Conservation (phyloP, 179 eudicot genomes). For the Actinidia arguta region DNA sequence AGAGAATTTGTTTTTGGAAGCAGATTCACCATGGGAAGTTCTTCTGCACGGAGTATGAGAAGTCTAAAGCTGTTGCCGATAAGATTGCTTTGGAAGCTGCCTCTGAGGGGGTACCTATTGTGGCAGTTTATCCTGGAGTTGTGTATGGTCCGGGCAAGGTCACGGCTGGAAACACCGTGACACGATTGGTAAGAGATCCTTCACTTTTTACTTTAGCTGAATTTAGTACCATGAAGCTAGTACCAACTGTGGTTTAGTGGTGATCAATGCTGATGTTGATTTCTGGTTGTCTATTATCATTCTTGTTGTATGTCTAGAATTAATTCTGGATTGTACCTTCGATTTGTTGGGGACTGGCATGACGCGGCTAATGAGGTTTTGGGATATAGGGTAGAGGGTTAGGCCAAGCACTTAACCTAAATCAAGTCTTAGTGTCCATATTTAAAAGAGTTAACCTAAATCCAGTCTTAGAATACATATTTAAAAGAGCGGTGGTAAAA, state of each 20-base stretch:
- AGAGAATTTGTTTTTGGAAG: not conserved
- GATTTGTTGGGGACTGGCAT: too few species aligned
- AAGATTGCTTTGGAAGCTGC: slow-evolving; percentile 88
- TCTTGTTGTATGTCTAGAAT: too few species aligned
- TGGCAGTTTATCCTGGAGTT: slow-evolving; percentile 90
- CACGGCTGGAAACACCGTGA: slow-evolving; percentile 79
- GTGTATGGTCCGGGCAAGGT: slow-evolving; percentile 91
- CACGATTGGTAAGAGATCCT: slow-evolving; percentile 61
- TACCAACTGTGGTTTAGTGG: not conserved
- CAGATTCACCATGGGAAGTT: slow-evolving; percentile 76
- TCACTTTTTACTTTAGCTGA: slow-evolving; percentile 10
- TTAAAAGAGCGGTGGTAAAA: too few species aligned
- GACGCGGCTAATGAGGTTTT: too few species aligned
- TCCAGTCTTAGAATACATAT: too few species aligned
- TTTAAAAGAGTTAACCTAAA: too few species aligned
- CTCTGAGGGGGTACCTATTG: slow-evolving; percentile 79
- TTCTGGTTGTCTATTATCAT: not conserved
- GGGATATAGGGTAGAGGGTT: too few species aligned
- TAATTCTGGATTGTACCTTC: too few species aligned
- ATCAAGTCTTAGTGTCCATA: too few species aligned
- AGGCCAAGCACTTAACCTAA: too few species aligned
- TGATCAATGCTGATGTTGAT: not conserved
- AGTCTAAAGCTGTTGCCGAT: slow-evolving; percentile 81
- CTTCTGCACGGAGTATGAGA: slow-evolving; percentile 93
- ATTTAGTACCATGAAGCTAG: not conserved